These are phyloP conservation scores for Aspergillus panamensis DNA, from an alignment of 495 filamentous ascomycete genomes.

Conservation along the genomic window DNA sequence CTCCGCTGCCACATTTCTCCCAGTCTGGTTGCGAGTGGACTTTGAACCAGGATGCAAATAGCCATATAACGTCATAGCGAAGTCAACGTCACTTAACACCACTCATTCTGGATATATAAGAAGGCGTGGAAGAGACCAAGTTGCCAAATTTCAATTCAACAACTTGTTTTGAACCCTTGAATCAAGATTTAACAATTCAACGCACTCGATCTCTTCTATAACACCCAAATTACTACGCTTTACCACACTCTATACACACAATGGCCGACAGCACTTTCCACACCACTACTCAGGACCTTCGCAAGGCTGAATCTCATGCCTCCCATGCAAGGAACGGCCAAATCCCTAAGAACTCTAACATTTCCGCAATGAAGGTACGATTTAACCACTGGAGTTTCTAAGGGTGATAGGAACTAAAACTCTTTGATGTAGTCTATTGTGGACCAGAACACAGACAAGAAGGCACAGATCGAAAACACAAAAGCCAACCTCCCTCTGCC, in stretches of 20 bases:
- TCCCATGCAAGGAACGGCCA: constrained; percentile 40
- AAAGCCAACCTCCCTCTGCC: constrained; percentile 74
- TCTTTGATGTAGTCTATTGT: constrained; percentile 41
- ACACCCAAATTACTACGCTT: neutral
- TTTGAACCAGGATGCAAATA: no score
- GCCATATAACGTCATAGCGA: neutral
- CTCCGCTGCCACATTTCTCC: no score
- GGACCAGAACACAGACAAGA: constrained; percentile 51
- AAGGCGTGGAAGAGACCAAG: neutral
- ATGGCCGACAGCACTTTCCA: constrained; percentile 53
- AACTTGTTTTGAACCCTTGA: neutral
- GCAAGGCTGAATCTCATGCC: constrained; percentile 48
- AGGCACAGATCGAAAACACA: constrained; percentile 59
- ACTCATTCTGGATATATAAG: neutral
- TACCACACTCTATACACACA: constrained; percentile 11
- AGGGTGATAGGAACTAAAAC: constrained; percentile 4
- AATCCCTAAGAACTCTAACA: constrained; percentile 44
- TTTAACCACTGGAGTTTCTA: neutral
- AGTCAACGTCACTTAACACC: neutral
- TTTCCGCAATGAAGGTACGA: constrained; percentile 46
- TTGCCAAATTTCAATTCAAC: neutral
- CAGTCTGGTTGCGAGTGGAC: no score
- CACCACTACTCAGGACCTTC: constrained; percentile 49
- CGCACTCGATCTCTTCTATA: neutral
- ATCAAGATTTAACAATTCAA: neutral